These are phyloP conservation scores for Starmerella vitae DNA, from an alignment of 805 yeast genomes.

Conservation along the genomic window DNA sequence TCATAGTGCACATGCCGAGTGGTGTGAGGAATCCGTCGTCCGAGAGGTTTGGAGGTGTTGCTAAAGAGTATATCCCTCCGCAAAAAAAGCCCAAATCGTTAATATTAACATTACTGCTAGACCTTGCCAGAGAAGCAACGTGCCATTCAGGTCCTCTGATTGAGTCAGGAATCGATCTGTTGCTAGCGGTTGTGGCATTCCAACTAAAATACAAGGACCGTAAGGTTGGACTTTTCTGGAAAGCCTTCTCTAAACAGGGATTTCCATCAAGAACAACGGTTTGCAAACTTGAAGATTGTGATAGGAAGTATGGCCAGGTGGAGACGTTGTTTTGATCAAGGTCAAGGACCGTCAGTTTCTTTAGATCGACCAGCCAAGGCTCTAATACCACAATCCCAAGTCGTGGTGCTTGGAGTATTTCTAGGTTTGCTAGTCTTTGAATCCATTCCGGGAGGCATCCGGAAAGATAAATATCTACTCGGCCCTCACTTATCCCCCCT, in stretches of 20 bases:
- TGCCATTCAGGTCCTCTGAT: constrained; percentile 17
- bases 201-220: constrained; percentile 6
- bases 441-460: constrained; percentile 15
- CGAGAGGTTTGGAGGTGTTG: constrained; percentile 2
- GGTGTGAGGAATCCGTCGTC: constrained; percentile 13
- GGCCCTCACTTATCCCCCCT: neutral
- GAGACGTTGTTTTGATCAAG: constrained; percentile 14
- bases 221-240: constrained; percentile 16
- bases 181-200: neutral
- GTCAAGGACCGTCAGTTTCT: constrained; percentile 1
- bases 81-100: constrained; percentile 10
- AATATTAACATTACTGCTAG: neutral
- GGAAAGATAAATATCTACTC: neutral
- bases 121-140: constrained; percentile 7
- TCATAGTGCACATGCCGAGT: constrained; percentile 9
- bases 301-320: constrained; percentile 17
- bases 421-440: constrained; percentile 3
- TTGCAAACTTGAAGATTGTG: constrained; percentile 1
- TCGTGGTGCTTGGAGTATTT: constrained; percentile 4
- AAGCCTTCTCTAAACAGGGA: constrained; percentile 15
- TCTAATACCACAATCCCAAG: constrained; percentile 9
- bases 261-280: constrained; percentile 11
- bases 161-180: constrained; percentile 1
- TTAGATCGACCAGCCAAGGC: constrained; percentile 9
- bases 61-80: constrained; percentile 15